Evolutionary conservation across 176 grass and related monocot species (phyloP), one percentile per base, ranked within the genome.

Genomic region (Zoysia pacifica): DNA sequence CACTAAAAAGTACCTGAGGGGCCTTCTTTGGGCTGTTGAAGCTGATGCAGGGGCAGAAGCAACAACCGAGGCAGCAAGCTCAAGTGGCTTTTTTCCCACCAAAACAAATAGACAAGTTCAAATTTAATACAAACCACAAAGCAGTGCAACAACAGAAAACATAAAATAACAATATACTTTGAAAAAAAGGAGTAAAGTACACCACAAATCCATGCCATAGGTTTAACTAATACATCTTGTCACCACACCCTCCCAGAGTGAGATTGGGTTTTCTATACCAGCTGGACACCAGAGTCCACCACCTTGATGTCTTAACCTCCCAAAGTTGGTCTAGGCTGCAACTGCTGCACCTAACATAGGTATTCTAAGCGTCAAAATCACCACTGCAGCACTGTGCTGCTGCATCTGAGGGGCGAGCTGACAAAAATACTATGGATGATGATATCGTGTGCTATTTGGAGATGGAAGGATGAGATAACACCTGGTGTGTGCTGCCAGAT

Each of bases 11-110:
- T 90, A 94, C 94, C 85, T 94, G 41, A 94, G 82, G 20, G 76
- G 79, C 67, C 84, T 97, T 72, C 91, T 78, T 67, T 90, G 89
- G 40, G 82, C 77, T 74, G 77, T 90, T 38, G 84, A 75, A 53
- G 76, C 58, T 65, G 79, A 73, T 9, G 55, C 62, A 46, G 72
- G 62, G 58, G 70, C 51, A n/a, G 36, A 71, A 87, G 69, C 19
- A 63, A 79, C n/a, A 88, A 94, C 94, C 76, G 82, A 85, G 43
- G 82, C 81, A 63, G 80, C 64, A 58, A 97, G 85, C 82, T 97
- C 94, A 56, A 81, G 66, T 58, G 81, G 43, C 91, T 97, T 75
- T 76, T 6, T 66, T n/a, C n/a, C 20, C 71, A 74, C 78, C 77
- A 69, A 88, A 74, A 71, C 0, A 41, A 86, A 44, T 50, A 40